Evolutionary conservation across 2,329 filamentous ascomycete genomes (phyloP), one percentile per base, ranked within the genome.

Genomic region (Penicillium sp.): DNA sequence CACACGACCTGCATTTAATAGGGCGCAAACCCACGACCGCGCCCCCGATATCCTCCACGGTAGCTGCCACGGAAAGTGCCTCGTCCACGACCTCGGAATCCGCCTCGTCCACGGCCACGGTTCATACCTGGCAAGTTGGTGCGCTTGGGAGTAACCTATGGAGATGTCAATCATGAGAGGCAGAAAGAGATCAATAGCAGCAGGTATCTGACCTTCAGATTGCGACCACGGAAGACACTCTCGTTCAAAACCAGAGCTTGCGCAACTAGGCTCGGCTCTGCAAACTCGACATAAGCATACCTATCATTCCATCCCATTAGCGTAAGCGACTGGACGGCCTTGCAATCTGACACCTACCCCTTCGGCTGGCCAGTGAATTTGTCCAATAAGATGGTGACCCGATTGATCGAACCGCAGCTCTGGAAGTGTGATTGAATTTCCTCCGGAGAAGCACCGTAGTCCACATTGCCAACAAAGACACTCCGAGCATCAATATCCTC

Each of bases 281-380:
- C 84, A 62, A 98, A 98, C 69, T 98, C 92, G 57, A 98, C 92
- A 69, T 98, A 98, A 60, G 92, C 92, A 70, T 98, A 98, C 50
- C 89, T 95, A 67, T 65, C 67, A 37, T 27, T 27, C 25, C 6
- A 27, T 13, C 4, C 25, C 25, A 11, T 27, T 13, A 27, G 25
- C 25, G 25, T 27, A n/a, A 6, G 4, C 25, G 6, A 6, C 11
- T n/a, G 12, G 11, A 5, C 12, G n/a, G 12, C 10, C 9, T 27
- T 11, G 4, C 12, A 4, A 27, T 5, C 4, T 11, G 25, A 27
- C 6, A 27, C 82, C 67, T 73, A 95, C 89, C 92, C 92, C 74
- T 98, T 98, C n/a, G 92, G 92, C 73, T 96, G 89, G 48, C 92
- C 92, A 8, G 89, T 95, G 61, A 95, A 96, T 72, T 98, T 98